Conservation (phyloP, 257 asterid genomes). For the Euphrasia confusa region DNA sequence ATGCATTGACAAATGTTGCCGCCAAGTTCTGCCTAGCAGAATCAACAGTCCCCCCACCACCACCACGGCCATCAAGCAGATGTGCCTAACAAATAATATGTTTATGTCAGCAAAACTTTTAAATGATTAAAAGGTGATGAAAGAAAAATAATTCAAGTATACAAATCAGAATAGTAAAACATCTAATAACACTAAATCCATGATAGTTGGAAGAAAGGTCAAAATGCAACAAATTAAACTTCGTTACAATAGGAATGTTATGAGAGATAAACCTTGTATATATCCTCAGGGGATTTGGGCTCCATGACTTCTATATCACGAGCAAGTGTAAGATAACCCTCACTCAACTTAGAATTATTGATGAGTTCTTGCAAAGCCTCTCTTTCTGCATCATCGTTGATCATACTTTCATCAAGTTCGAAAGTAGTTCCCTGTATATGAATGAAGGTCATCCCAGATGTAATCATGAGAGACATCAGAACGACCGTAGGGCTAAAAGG, state of each 20-base stretch:
- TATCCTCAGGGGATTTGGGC: slow-evolving; percentile 94
- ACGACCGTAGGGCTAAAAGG: slow-evolving; percentile 8
- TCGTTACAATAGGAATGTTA: not conserved
- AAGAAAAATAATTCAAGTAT: not conserved
- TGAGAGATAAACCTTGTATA: slow-evolving; percentile 64
- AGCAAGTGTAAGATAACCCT: slow-evolving; percentile 95
- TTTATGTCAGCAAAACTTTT: slow-evolving; percentile 6
- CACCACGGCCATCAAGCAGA: slow-evolving; percentile 86
- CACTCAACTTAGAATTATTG: slow-evolving; percentile 72
- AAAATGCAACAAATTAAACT: slow-evolving; percentile 18
- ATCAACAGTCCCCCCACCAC: slow-evolving; percentile 84
- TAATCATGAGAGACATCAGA: slow-evolving; percentile 1
- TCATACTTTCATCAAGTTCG: slow-evolving; percentile 60
- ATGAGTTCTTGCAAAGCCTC: slow-evolving; percentile 70
- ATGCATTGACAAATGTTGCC: slow-evolving; percentile 94
- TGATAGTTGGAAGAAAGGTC: slow-evolving; percentile 10
- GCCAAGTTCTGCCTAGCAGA: slow-evolving; percentile 98
- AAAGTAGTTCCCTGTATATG: slow-evolving; percentile 60
- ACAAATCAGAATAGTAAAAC: not conserved
- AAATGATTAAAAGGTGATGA: not conserved
- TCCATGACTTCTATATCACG: slow-evolving; percentile 99
- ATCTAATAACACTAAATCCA: not conserved
- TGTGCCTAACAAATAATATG: slow-evolving; percentile 59
- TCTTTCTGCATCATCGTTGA: slow-evolving; percentile 65
- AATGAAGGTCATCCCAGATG: slow-evolving; percentile 15